These are phyloP conservation scores for Lipomyces yarrowii DNA, from an alignment of 1,139 yeast species.

Conservation along the genomic window DNA sequence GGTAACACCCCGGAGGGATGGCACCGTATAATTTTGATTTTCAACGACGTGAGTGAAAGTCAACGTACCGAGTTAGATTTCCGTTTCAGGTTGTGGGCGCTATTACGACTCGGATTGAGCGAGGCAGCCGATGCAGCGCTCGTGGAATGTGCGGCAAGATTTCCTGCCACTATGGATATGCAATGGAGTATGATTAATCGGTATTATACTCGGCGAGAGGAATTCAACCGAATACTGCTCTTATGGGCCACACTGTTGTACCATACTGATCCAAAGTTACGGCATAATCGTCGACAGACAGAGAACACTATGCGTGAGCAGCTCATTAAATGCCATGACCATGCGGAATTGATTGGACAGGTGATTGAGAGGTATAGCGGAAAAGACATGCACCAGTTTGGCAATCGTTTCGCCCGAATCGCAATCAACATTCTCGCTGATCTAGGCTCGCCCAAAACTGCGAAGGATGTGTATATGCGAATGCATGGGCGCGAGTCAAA, in stretches of 20 bases:
- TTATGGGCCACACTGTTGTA: conserved; percentile 12
- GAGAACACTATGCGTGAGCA: conserved; percentile 6
- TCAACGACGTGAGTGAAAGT: conserved; percentile 15
- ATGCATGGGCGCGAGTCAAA: conserved; percentile 2
- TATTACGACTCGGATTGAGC: conserved; percentile 13
- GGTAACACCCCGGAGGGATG: conserved; percentile 13
- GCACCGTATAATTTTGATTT: conserved; percentile 22
- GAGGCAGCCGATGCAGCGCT: conserved; percentile 11
- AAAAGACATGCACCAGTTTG: conserved; percentile 4
- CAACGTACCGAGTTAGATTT: conserved; percentile 22
- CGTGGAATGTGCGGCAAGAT: neutral
- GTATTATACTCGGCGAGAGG: conserved; percentile 6
- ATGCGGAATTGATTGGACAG: neutral
- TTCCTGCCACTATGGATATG: conserved; percentile 10
- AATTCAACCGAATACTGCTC: conserved; percentile 6
- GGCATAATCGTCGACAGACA: neutral
- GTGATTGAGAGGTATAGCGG: neutral
- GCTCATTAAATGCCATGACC: conserved; percentile 8
- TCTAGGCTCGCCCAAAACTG: conserved; percentile 13
- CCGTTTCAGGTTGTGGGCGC: conserved; percentile 26
- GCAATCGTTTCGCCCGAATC: conserved; percentile 15
- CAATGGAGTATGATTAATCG: conserved; percentile 22
- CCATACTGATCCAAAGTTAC: conserved; percentile 13
- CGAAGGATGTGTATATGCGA: conserved; percentile 9
- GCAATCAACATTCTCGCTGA: conserved; percentile 11